Evolutionary conservation across 1,284 basidiomycete species (phyloP).

Genomic region (Somion occarium): DNA sequence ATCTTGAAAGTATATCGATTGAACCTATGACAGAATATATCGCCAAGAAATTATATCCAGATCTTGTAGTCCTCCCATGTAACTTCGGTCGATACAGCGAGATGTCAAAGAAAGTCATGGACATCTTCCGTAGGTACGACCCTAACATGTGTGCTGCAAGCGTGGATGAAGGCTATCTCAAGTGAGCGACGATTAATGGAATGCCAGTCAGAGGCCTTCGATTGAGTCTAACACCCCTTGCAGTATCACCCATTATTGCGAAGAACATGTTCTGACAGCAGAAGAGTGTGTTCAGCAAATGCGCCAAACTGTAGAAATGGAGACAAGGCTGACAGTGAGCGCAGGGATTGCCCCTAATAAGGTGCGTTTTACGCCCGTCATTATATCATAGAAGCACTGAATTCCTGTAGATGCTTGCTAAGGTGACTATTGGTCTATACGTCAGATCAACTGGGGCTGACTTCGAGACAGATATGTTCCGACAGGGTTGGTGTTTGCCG

Average conservation of each 20-base stretch:
- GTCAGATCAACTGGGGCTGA: conserved; percentile 15
- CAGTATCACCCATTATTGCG: conserved; percentile 78
- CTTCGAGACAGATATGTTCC: conserved; percentile 74
- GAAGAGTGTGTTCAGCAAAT: conserved; percentile 78
- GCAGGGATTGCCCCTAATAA: conserved; percentile 91
- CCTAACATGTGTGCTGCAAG: conserved; percentile 76
- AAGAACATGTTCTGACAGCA: conserved; percentile 56
- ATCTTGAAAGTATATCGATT: conserved; percentile 4
- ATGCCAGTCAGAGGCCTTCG: neutral
- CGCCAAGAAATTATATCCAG: conserved; percentile 90
- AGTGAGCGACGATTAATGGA: conserved; percentile 42
- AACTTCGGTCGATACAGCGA: conserved; percentile 68
- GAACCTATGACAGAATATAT: conserved; percentile 61
- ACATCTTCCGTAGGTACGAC: conserved; percentile 74
- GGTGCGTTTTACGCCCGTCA: conserved; percentile 32
- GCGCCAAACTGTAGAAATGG: conserved; percentile 63
- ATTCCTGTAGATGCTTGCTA: conserved; percentile 25
- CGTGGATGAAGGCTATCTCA: conserved; percentile 87
- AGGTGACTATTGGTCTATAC: conserved; percentile 22
- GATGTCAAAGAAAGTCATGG: conserved; percentile 67
- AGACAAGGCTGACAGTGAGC: conserved; percentile 87
- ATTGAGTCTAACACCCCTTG: neutral
- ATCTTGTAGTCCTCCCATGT: conserved; percentile 73
- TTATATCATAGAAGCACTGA: neutral
- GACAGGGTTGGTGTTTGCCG: conserved; percentile 55